Base-by-base conservation (phyloP, 1,284 basidiomycete genomes). In the Hemileia vastatrix region DNA sequence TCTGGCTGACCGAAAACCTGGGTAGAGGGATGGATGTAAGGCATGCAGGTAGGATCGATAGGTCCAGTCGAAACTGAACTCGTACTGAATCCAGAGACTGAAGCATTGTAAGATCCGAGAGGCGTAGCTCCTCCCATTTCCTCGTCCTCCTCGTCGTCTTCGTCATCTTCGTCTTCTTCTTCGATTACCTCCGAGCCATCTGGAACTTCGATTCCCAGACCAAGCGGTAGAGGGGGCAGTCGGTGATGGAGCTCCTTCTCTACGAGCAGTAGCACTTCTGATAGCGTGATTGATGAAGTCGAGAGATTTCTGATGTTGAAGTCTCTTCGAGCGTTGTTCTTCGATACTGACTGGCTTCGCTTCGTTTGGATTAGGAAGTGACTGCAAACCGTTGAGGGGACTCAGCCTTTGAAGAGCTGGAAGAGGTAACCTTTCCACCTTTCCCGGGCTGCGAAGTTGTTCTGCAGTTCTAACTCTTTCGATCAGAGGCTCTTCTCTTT, bases 231-330 rank as follows among this genome's bases (percentile, higher is more conserved):
- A 1, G n/a, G 65, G 58, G 27, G 6, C 62, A 62, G 6, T 48
- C 51, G 43, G 27, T 27, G 27, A 27, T 27, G 5, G 64, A 55
- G 65, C 57, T n/a, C 65, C 66, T 4, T 63, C 71, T 11, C 65
- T 66, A 18, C 71, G 62, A 44, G 73, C 73, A 1, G 73, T 72
- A n/a, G 73, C 73, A 57, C 73, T 75, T 15, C 71, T 67, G 43
- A 75, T 74, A 5, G 73, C 73, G 52, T 71, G 71, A 56, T 75
- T 73, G 67, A 75, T 75, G 54, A 74, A 74, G 64, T 74, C 73
- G 15, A 75, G 70, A 45, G 73, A 75, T 49, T 72, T 71, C 33
- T 72, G 72, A 56, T 74, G 73, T 50, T 74, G 71, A 45, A 72
- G 11, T n/a, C 65, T 23, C 62, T 50, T 64, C 18, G n/a, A 49